Conservation (phyloP, 192 early-diverging fungal genomes). For the Coemansia sp. region DNA sequence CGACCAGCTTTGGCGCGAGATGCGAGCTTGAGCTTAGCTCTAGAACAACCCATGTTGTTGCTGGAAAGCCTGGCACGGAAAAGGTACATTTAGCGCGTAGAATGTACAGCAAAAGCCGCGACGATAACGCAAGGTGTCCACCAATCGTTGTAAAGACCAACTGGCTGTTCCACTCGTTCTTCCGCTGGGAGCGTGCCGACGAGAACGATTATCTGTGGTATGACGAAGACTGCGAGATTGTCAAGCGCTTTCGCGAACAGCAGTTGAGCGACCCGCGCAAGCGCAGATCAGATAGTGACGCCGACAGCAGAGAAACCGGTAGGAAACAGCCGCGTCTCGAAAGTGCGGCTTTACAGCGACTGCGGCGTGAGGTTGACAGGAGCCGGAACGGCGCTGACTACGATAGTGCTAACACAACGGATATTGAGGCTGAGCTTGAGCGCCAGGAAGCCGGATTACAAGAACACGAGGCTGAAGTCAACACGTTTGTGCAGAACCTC, state of each 20-base stretch:
- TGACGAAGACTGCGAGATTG: conserved; percentile 25
- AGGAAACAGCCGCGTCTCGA: conserved; percentile 16
- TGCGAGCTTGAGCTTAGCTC: conserved; percentile 62
- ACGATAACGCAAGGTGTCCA: conserved; percentile 57
- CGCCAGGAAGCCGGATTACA: conserved; percentile 49
- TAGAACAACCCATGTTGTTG: conserved; percentile 84
- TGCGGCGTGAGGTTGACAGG: conserved; percentile 21
- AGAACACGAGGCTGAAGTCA: conserved; percentile 53
- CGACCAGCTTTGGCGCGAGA: conserved; percentile 76
- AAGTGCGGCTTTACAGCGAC: conserved; percentile 17
- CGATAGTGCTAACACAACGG: conserved; percentile 49
- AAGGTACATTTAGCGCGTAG: conserved; percentile 61
- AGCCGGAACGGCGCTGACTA: conserved; percentile 22
- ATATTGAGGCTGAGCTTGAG: conserved; percentile 51
- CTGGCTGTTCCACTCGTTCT: conserved; percentile 71
- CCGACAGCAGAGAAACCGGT: too few relatives aligned
- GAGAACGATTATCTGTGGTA: conserved; percentile 63
- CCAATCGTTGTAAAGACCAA: conserved; percentile 37
- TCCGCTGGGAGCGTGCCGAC: conserved; percentile 66
- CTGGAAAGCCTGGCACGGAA: conserved; percentile 71
- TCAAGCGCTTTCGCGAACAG: too few relatives aligned
- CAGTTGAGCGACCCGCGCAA: not conserved
- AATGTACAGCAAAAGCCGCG: conserved; percentile 47
- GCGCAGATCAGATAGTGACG: too few relatives aligned
- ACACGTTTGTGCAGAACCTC: conserved; percentile 56